Evolutionary conservation across 2,329 filamentous ascomycete genomes (phyloP), one percentile per base, ranked within the genome.

Genomic region (Dactylella cylindrospora): DNA sequence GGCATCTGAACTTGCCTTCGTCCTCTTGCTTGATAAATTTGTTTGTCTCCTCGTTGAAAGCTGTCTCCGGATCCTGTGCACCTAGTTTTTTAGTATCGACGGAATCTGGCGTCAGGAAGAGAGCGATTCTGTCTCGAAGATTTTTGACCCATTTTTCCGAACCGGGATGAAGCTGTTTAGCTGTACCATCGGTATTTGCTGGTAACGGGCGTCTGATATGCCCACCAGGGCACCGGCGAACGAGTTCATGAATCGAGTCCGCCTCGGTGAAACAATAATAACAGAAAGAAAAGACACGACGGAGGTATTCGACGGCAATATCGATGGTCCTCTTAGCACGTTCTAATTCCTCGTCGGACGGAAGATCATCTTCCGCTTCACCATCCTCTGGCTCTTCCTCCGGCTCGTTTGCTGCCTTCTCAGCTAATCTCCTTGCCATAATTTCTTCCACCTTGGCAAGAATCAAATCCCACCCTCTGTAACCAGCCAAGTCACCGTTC

Each of bases 241-340:
- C 90, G 67, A 98, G 78, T 74, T 98, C 93, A 70, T 98, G 93
- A 17, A 97, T 85, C 0, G 91, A 97, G 73, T 98, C 93, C 70
- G 90, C 93, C 74, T 98, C 93, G 68, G 98, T 97, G 3, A 98
- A 94, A 72, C 93, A 98, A 77, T 97, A 98, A 78, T 98, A 96
- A 77, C 93, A 98, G 76, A 98, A 97, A 75, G 93, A 96, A 79
- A 94, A 95, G 46, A 98, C 93, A 12, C 93, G 85, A 46, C 93
- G 89, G 60, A 98, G 80, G 72, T 98, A 98, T 75, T 98, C 93
- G 47, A 97, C 93, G 73, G 95, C 80, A 28, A 98, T 78, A 74
- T 98, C 93, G 43, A 98, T 82, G 70, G 93, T 90, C 78, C 98
- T 97, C 78, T 95, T 93, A 2, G 60, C 89, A 69, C 95, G 89